Conservation (phyloP, 2,329 filamentous ascomycete genomes). For the Colletotrichum sp. region DNA sequence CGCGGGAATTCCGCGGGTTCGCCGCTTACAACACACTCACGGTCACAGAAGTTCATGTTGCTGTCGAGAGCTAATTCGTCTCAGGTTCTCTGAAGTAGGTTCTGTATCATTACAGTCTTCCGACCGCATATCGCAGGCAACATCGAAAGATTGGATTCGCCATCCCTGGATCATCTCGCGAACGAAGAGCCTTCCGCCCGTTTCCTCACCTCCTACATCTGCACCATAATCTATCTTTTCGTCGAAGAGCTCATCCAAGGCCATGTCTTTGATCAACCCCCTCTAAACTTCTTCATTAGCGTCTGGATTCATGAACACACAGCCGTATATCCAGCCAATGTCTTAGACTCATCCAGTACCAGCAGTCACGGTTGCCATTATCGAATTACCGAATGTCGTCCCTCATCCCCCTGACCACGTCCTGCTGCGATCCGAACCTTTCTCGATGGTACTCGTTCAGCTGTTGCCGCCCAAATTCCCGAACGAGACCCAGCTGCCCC, state of each 20-base stretch:
- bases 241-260: neutral
- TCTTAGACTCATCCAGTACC: neutral
- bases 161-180: neutral
- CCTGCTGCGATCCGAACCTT: constrained; percentile 15
- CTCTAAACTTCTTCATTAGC: neutral
- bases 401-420: constrained; percentile 17
- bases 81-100: neutral
- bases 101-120: neutral
- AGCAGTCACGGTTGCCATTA: neutral
- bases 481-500: constrained; percentile 33
- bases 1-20: neutral
- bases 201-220: neutral
- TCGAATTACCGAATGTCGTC: constrained; percentile 7
- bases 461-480: constrained; percentile 30
- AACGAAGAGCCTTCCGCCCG: neutral
- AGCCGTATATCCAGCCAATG: neutral
- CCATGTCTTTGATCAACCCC: neutral
- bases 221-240: neutral
- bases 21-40: neutral
- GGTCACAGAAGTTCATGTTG: neutral
- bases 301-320: neutral
- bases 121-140: neutral
- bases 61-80: neutral
- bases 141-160: neutral
- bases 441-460: constrained; percentile 16